Conservation (phyloP, 2,329 filamentous ascomycete genomes). For the Colletotrichum chrysophilum region DNA sequence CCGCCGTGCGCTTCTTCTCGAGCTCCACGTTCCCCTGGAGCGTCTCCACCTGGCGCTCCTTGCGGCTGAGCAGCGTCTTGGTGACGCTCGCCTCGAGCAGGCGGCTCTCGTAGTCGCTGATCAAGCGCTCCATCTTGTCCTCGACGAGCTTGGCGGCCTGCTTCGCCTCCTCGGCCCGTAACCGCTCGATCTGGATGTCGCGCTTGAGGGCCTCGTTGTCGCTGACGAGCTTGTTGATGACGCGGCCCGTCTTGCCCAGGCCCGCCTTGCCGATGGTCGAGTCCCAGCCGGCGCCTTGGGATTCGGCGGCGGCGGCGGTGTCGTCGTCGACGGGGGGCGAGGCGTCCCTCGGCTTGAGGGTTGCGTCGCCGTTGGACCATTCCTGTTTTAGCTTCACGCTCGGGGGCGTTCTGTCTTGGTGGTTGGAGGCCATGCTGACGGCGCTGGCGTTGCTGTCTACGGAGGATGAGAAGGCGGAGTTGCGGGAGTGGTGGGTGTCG, state of each 20-base stretch:
- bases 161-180: slow-evolving; percentile 73
- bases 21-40: slow-evolving; percentile 67
- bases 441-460: slow-evolving; percentile 59
- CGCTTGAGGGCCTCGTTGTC: slow-evolving; percentile 81
- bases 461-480: slow-evolving; percentile 62
- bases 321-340: slow-evolving; percentile 15
- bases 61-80: slow-evolving; percentile 71
- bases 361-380: slow-evolving; percentile 4
- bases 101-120: slow-evolving; percentile 72
- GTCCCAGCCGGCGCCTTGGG: slow-evolving; percentile 57
- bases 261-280: slow-evolving; percentile 73
- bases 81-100: slow-evolving; percentile 75
- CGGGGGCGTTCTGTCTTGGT: slow-evolving; percentile 33
- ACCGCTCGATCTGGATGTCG: slow-evolving; percentile 70
- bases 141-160: slow-evolving; percentile 71
- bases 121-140: slow-evolving; percentile 73
- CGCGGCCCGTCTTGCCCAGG: slow-evolving; percentile 75
- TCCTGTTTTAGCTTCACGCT: slow-evolving; percentile 42
- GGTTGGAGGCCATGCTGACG: slow-evolving; percentile 45
- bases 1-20: slow-evolving; percentile 66
- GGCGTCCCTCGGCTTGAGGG: slow-evolving; percentile 13
- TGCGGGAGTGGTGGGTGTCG: slow-evolving; percentile 38
- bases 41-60: slow-evolving; percentile 76
- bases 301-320: slow-evolving; percentile 31
- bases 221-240: slow-evolving; percentile 81